Evolutionary conservation across 805 yeast species (phyloP).

Genomic region (Clavispora vitiphila): DNA sequence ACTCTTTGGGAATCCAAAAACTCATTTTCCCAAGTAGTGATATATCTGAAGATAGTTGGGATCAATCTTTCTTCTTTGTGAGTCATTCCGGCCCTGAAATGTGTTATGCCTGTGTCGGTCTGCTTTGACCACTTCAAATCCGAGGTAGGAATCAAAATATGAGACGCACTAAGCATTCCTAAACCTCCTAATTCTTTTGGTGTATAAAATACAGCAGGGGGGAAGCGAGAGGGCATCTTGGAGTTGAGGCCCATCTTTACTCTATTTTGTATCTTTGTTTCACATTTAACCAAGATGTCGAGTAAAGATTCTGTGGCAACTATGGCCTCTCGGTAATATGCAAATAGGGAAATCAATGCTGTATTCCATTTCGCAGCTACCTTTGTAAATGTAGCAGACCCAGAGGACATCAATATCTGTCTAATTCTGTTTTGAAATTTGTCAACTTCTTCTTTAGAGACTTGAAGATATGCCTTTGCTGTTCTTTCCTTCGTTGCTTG

Average conservation of each 20-base stretch:
- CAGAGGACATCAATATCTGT: conserved; percentile 90
- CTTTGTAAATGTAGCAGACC: conserved; percentile 91
- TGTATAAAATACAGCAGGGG: conserved; percentile 97
- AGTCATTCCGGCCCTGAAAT: conserved; percentile 90
- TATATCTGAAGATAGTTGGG: conserved; percentile 90
- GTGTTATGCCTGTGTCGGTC: conserved; percentile 91
- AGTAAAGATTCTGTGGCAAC: conserved; percentile 73
- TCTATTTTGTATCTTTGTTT: conserved; percentile 87
- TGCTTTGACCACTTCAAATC: conserved; percentile 89
- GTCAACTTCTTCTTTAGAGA: conserved; percentile 73
- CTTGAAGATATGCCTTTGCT: conserved; percentile 82
- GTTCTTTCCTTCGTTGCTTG: conserved; percentile 74
- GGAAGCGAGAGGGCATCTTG: conserved; percentile 97
- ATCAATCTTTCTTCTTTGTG: conserved; percentile 75
- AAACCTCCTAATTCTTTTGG: conserved; percentile 97
- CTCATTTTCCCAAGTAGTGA: conserved; percentile 96
- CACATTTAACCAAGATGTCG: conserved; percentile 82
- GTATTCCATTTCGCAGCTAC: conserved; percentile 96
- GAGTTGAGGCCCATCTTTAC: conserved; percentile 94
- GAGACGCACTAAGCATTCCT: conserved; percentile 97
- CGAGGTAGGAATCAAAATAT: conserved; percentile 88
- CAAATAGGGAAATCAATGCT: conserved; percentile 75
- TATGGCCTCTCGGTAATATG: conserved; percentile 91
- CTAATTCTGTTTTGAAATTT: conserved; percentile 79
- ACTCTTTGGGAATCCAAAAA: conserved; percentile 90